Conservation (phyloP, 2,329 filamentous ascomycete genomes). For the Coleophoma cylindrospora region DNA sequence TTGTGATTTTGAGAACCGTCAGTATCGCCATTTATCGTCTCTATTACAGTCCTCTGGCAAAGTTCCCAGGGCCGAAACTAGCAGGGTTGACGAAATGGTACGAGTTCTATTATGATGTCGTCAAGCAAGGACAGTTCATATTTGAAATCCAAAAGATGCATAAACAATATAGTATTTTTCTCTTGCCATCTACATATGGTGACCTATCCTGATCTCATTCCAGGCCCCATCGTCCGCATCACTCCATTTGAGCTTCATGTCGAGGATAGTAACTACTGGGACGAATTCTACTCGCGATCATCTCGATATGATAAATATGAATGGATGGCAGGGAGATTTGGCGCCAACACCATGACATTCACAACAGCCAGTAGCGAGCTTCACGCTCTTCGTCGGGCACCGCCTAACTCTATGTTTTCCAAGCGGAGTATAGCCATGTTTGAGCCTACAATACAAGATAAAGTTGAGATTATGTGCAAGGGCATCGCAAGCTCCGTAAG, state of each 20-base stretch:
- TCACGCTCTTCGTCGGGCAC: slow-evolving; percentile 7
- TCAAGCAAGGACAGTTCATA: slow-evolving; percentile 11
- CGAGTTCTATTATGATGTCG: slow-evolving; percentile 21
- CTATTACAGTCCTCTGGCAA: slow-evolving; percentile 25
- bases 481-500: slow-evolving; percentile 2
- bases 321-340: slow-evolving; percentile 5
- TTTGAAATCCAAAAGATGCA: slow-evolving; percentile 13
- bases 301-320: slow-evolving; percentile 3
- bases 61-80: slow-evolving; percentile 25
- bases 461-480: slow-evolving; percentile 7
- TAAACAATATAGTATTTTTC: slow-evolving; percentile 13
- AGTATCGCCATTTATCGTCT: background rate
- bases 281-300: slow-evolving; percentile 21
- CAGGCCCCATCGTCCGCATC: slow-evolving; percentile 28
- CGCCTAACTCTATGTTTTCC: slow-evolving; percentile 8
- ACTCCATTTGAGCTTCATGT: slow-evolving; percentile 24
- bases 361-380: slow-evolving; percentile 4
- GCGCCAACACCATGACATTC: slow-evolving; percentile 2
- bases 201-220: background rate
- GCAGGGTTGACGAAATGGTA: slow-evolving; percentile 24
- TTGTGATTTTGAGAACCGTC: background rate
- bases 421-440: slow-evolving; percentile 1
- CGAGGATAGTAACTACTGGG: slow-evolving; percentile 24
- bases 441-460: slow-evolving; percentile 2
- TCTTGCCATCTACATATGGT: background rate